phyloP scores from a whole-genome alignment of 179 eudicot genomes.

The Patellifolia procumbens region DNA sequence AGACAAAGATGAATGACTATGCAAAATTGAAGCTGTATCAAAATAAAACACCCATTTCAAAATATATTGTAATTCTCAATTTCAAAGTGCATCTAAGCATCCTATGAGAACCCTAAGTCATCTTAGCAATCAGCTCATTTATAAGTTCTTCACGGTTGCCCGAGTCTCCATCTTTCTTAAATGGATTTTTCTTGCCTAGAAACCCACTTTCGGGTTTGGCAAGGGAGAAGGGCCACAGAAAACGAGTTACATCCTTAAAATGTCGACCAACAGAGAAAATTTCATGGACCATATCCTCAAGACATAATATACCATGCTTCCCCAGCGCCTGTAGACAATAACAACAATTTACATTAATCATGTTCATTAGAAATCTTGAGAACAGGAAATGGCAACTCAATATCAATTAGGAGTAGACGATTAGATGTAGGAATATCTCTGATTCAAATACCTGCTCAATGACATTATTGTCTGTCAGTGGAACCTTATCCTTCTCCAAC shows the following conservation, averaged over 20 bases:
- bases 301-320: conserved; percentile 40
- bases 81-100: conserved; percentile 6
- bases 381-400: not conserved
- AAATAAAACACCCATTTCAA: conserved; percentile 1
- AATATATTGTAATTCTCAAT: not conserved
- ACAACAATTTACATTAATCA: conserved; percentile 7
- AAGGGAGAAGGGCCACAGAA: conserved; percentile 43
- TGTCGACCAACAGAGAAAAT: conserved; percentile 42
- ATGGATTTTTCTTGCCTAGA: conserved; percentile 37
- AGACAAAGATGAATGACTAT: not conserved
- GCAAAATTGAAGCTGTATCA: conserved; percentile 9
- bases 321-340: conserved; percentile 39
- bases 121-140: conserved; percentile 42
- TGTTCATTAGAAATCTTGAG: not conserved
- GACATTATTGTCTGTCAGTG: conserved; percentile 46
- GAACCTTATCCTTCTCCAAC: conserved; percentile 41
- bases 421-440: not conserved
- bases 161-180: conserved; percentile 45
- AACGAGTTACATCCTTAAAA: conserved; percentile 37
- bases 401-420: not conserved
- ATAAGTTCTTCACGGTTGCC: conserved; percentile 44
- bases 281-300: conserved; percentile 47
- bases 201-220: conserved; percentile 37
- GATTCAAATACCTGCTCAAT: conserved; percentile 42
- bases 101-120: conserved; percentile 27